Base-by-base conservation (phyloP, 1,139 yeast species). In the Trichomonascaceae sp. region DNA sequence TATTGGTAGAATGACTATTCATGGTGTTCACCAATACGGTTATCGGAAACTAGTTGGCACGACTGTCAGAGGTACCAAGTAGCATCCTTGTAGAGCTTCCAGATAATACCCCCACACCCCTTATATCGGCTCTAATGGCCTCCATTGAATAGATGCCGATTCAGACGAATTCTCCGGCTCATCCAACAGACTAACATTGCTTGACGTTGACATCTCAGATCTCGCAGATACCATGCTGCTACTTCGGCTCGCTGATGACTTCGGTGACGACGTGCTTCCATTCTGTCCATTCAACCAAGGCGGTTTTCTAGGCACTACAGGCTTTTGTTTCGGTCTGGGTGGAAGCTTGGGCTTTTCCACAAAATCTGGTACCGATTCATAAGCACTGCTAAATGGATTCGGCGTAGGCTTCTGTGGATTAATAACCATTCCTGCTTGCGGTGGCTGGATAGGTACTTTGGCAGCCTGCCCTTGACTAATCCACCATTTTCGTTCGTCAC, bases 401-500 rank as follows among this genome's bases (percentile, higher is more conserved):
- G 74, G 70, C 10, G 46, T 44, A 1, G 86, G 83, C 52, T 79
- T 70, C 22, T 73, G 68, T 0, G 96, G 96, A 64, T 93, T 93
- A 47, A 90, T 73, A 1, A 80, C 72, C 64, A 66, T 63, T 44
- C 71, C 71, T 8, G 70, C 70, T 20, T 68, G 73, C 22, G 76
- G 73, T 2, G 73, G 71, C n/a, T 63, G 65, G 1, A 74, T 59
- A 4, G 68, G 65, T 5, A 91, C 85, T 64, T 84, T 88, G 1
- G 91, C 93, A 6, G 86, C 78, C 59, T 80, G 80, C 0, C 95
- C 93, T 9, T 84, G 84, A 15, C 83, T 84, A 43, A 89, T 76
- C 99, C 99, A 93, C 99, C 99, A 93, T 68, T 89, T 88, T 38
- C 78, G 73, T 13, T 74, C 68, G 54, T 88, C 96, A 0, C 95